Evolutionary conservation across 2,329 filamentous ascomycete species (phyloP).

Genomic region (Fusarium graminum): DNA sequence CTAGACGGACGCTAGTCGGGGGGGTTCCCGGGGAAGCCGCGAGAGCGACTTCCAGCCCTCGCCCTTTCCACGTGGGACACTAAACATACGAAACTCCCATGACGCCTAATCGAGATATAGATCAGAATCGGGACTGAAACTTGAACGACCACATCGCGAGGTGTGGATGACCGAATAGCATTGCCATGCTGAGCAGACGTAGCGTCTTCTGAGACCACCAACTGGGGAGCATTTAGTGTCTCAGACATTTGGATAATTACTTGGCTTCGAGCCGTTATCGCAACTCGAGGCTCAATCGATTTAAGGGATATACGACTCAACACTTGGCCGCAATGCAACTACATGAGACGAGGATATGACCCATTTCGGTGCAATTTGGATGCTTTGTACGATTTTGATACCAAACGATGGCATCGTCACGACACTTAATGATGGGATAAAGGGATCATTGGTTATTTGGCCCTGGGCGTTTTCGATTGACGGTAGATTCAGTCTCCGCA

Average conservation of each 20-base stretch:
- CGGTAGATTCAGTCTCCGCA: conserved; percentile 32
- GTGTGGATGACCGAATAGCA: conserved; percentile 69
- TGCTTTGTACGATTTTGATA: conserved; percentile 50
- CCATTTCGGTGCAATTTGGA: conserved; percentile 32
- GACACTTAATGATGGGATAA: conserved; percentile 46
- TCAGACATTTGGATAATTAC: conserved; percentile 4
- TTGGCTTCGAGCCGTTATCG: background rate
- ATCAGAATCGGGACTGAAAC: conserved; percentile 47
- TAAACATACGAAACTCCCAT: conserved; percentile 57
- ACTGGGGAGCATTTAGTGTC: background rate
- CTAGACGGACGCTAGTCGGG: conserved; percentile 66
- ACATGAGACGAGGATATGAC: conserved; percentile 8
- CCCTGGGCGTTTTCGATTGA: conserved; percentile 42
- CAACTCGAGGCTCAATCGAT: conserved; percentile 12
- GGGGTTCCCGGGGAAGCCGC: conserved; percentile 63
- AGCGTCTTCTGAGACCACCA: conserved; percentile 62
- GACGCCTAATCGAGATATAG: conserved; percentile 52
- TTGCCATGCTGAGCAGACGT: conserved; percentile 66
- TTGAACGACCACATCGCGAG: conserved; percentile 56
- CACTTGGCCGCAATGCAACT: conserved; percentile 10
- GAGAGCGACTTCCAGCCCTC: conserved; percentile 59
- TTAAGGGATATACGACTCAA: conserved; percentile 12
- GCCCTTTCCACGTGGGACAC: conserved; percentile 55
- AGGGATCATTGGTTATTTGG: conserved; percentile 33
- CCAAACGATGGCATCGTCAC: conserved; percentile 47